Evolutionary conservation across 2,329 filamentous ascomycete species (phyloP).

Genomic region (Scolecobasidium constrictum): DNA sequence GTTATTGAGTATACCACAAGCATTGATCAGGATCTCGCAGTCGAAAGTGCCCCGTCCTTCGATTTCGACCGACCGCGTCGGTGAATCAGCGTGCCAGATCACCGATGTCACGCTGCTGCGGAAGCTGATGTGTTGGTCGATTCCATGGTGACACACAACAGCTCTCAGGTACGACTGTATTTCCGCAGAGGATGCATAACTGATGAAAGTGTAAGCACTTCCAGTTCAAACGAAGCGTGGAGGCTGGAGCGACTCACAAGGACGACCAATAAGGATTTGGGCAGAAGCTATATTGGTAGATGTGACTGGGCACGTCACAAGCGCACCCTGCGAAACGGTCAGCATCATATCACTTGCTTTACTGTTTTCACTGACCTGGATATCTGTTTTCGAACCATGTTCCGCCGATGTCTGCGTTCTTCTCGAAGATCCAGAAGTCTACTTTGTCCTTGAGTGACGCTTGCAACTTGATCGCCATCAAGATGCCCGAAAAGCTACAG

Average conservation of each 20-base stretch:
- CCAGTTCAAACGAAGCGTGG: no score
- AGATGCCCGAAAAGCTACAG: no score
- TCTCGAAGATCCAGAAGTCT: no score
- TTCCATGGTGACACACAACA: constrained; percentile 33
- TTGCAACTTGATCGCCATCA: no score
- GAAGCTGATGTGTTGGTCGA: constrained; percentile 35
- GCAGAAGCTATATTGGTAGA: constrained; percentile 57
- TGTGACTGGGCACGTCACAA: constrained; percentile 42
- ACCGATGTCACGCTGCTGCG: constrained; percentile 33
- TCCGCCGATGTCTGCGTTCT: constrained; percentile 9
- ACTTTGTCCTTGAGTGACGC: no score
- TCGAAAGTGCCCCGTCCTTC: constrained; percentile 22
- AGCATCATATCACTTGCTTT: no score
- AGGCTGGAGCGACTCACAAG: constrained; percentile 51
- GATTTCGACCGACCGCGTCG: constrained; percentile 28
- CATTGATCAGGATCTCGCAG: constrained; percentile 13
- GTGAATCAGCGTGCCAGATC: constrained; percentile 31
- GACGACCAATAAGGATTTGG: constrained; percentile 60
- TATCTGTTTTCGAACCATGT: constrained; percentile 17
- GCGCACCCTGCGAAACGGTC: constrained; percentile 16
- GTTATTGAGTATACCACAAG: constrained; percentile 26
- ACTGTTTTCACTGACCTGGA: no score
- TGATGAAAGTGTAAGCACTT: no score
- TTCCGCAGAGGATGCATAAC: constrained; percentile 1
- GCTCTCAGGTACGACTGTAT: constrained; percentile 11